Evolutionary conservation across 257 asterid species (phyloP), one percentile per base, ranked within the genome.

Genomic region (Apocynum venetum): DNA sequence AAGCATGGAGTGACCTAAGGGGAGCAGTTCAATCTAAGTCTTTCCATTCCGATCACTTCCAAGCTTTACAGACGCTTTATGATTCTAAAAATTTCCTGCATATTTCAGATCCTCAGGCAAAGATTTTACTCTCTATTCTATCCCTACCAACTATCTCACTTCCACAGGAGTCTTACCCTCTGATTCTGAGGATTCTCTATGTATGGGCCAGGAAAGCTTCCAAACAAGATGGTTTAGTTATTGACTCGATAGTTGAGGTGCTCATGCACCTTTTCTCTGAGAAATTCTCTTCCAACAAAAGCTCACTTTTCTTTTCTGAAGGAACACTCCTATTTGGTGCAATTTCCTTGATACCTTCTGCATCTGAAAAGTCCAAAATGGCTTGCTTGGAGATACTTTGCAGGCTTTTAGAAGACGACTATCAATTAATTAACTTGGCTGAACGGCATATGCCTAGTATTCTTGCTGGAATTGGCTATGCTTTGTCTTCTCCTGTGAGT

Each of bases 101-200:
- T 60, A 92, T 93, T 81, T 93, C 99, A 51, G 98, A 96, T 73
- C 97, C 99, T 74, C 99, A 96, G 84, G 97, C 98, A 72, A 91
- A 88, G 85, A 88, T 96, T 82, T 73, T 96, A 51, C 67, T 93
- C 51, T 86, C 96, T 31, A 82, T 96, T 76, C 80, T 96, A 71
- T 90, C 98, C 72, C 90, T 81, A 4, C 91, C 82, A 38, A 79
- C 78, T 31, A 74, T 85, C 47, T 84, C 85, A 74, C 86, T 89
- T 72, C 93, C 93, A 0, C 83, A 70, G 31, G 95, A 91, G 68
- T 88, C 97, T 20, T 87, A 85, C 87, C 90, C 96, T 79, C 77
- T 91, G 47, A 82, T 93, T 80, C 77, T 93, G 68, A 91, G 93
- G 82, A 97, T 91, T 82, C 85, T 85, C 41, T 90, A 93, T 78